Base-by-base conservation (phyloP, 352 stramenopile genomes). In the Phytophthora aleatoria region DNA sequence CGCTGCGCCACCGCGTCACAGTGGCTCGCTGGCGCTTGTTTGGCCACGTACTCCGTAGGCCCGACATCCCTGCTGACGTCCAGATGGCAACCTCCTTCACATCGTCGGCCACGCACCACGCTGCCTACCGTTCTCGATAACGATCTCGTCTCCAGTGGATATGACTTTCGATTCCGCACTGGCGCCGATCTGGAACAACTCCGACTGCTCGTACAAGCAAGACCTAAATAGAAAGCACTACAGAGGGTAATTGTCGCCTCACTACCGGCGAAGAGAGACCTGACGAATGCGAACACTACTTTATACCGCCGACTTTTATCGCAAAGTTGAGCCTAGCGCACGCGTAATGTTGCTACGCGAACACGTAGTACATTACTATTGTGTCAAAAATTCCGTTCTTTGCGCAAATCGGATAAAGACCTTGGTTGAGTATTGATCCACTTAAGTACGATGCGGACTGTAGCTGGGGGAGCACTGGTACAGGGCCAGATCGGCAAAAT, bases 271-370 rank as follows among this genome's bases (percentile, higher is more conserved):
- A 12, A 38, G 26, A 43, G 43, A 60, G 58, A 66, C 59, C 30
- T 24, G 50, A 67, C 50, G 27, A 56, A 56, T 60, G 50, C 33
- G 43, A 31, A 67, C 42, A 61, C 50, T 42, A 67, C 33, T 42
- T 13, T 56, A 65, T 64, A 41, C 49, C 48, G 49, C 49, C 49
- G 57, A 57, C 47, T 57, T 57, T 20, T 20, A 20, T 20, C 20
- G 35, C 56, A 44, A 57, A 64, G 8, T 15, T 50, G 56, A 57
- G 48, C 20, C 36, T 52, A 64, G 47, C 50, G 50, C 57, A 58
- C 27, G 48, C 30, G 24, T 38, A 57, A 55, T 63, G 33, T 56
- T 27, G n/a, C 35, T 42, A 57, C 47, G 36, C 57, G 27, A 47
- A 38, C 33, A 38, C 5, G 10, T 12, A 38, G 12, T 38, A 38